Evolutionary conservation across 176 grass and related monocot genomes (phyloP), one percentile per base, ranked within the genome.

Genomic region (Rhynchospora tenuis): DNA sequence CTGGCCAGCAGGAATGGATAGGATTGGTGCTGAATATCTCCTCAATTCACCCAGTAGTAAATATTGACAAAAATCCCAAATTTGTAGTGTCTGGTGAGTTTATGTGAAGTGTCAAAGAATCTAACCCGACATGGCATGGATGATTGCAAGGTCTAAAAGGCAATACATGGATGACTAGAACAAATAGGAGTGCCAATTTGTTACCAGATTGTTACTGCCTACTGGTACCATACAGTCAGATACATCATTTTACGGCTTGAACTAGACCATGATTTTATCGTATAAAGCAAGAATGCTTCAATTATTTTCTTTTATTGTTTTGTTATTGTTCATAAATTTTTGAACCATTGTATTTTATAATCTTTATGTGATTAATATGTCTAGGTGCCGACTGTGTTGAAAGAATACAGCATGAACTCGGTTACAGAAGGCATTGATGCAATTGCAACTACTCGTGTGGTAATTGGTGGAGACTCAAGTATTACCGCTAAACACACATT

Each of bases 371-470:
- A 77, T 81, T 89, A 26, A 13, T 52, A 84, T 64, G 0, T 83
- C 24, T 84, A 98, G 96, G 87, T 91, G 60, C 91, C 92, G 38
- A 94, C 88, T 23, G 38, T 89, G 83, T 91, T 98, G 70, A 83
- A 76, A 83, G 95, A 98, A 88, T 98, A 98, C 27, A 51, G 85
- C 26, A 84, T 98, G 91, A 98, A 70, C 79, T 87, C 92, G 19
- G 95, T 98, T 43, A 98, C 91, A n/a, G 87, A 95, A 90, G 95
- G 93, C 62, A 98, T 98, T 65, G 92, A 98, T 83, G 95, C 95
- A 80, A 95, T 98, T 83, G 92, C 95, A 51, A 98, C 95, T 48
- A 98, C 95, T 64, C 51, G 92, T 54, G 92, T 98, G 7, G 87
- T 90, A 14, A 62, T 98, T 62, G 33, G 72, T 80, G 90, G 86